Evolutionary conservation across 768 basidiomycete genomes (phyloP), one percentile per base, ranked within the genome.

Genomic region (Trametes maxima): DNA sequence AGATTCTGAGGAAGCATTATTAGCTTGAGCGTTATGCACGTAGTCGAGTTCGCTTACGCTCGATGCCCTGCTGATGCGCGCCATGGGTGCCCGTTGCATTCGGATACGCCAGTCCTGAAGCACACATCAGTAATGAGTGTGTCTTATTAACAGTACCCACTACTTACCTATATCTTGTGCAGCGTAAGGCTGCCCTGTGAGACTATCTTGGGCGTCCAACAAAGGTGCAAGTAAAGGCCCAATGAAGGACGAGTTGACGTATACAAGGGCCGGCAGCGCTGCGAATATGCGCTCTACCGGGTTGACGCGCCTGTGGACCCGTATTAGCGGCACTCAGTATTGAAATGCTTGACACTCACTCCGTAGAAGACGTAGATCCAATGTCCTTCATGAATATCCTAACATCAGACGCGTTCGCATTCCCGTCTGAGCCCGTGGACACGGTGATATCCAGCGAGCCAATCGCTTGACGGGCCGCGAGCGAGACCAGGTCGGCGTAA

Each of bases 251-350:
- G 72, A 70, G 37, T 76, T 76, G 54, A 71, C 36, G 55, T 70
- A 74, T 1, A 75, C 58, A 51, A 69, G 70, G 24, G 70, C 57
- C 8, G 75, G 72, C 39, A 71, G 70, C 11, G 72, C 63, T 1
- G 73, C 67, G 54, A 69, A 74, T 21, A 76, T 63, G 1, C 68
- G 66, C 52, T 76, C 75, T 2, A 76, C 74, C 5, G 75, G 72
- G 54, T 69, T 74, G 12, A 74, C 69, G 4, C 72, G 67, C 14
- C 69, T 66, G 51, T 13, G 39, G 16, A 37, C 3, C 43, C 35
- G 44, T 21, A 7, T 28, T n/a, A 35, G 25, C 10, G 10, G 5
- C 3, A 1, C 13, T 11, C 14, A 5, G 14, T 12, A 25, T 7
- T 19, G 14, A 12, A 24, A 16, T 17, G 6, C 1, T 17, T 5